Evolutionary conservation across 2,329 filamentous ascomycete genomes (phyloP).

Genomic region (Phoma herbarum): DNA sequence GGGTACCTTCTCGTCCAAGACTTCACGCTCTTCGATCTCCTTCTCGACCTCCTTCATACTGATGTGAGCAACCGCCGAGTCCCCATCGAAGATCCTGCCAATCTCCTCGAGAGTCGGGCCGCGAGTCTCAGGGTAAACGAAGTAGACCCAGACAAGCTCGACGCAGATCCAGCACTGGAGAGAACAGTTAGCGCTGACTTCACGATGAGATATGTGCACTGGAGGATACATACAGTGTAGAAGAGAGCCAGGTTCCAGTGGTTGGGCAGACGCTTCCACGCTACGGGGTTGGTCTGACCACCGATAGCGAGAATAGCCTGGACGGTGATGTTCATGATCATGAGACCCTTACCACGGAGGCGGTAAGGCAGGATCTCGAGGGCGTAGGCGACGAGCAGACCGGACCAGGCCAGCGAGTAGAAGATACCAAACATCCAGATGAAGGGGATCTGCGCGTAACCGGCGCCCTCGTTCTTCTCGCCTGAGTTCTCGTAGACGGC

Average conservation of each 20-base stretch:
- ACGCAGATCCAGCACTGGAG: constrained; percentile 63
- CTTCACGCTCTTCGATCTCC: constrained; percentile 28
- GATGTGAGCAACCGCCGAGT: constrained; percentile 55
- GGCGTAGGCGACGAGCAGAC: constrained; percentile 64
- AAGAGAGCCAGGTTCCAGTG: constrained; percentile 71
- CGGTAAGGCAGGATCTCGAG: constrained; percentile 61
- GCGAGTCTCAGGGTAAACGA: constrained; percentile 63
- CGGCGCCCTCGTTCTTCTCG: constrained; percentile 46
- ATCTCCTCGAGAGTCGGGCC: constrained; percentile 75
- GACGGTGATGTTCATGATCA: constrained; percentile 69
- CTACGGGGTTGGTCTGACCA: constrained; percentile 69
- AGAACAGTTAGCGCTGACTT: constrained; percentile 6
- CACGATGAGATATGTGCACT: background rate
- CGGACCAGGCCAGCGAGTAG: constrained; percentile 67
- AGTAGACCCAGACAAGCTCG: constrained; percentile 67
- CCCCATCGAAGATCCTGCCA: constrained; percentile 73
- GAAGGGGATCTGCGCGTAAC: constrained; percentile 59
- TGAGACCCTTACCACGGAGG: constrained; percentile 59
- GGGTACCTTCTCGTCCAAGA: constrained; percentile 28
- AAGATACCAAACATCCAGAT: constrained; percentile 62
- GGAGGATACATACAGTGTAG: constrained; percentile 58
- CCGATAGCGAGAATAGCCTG: constrained; percentile 69
- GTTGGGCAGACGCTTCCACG: constrained; percentile 66
- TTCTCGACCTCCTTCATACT: constrained; percentile 36
- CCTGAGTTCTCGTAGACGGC: constrained; percentile 41